phyloP scores from a whole-genome alignment of 2,329 filamentous ascomycete species.

The Aspergillus vadensis region DNA sequence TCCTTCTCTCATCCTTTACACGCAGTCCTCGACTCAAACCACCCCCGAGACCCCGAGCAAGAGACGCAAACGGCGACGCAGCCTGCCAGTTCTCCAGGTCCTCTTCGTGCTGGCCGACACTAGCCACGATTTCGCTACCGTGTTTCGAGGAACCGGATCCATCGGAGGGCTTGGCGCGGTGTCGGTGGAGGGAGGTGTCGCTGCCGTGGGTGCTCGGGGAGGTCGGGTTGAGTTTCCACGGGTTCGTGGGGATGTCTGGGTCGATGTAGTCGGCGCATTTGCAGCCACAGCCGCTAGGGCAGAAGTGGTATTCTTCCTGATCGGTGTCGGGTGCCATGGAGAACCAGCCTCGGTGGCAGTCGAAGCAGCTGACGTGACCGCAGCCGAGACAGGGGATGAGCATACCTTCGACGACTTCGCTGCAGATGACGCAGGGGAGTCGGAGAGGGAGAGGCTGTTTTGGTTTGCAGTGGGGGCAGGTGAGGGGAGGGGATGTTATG shows the following conservation, averaged over 20 bases:
- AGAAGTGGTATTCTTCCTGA: slow-evolving; percentile 32
- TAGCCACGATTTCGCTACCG: slow-evolving; percentile 14
- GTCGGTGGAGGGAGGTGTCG: slow-evolving; percentile 23
- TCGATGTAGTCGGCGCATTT: slow-evolving; percentile 44
- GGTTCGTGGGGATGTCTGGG: slow-evolving; percentile 34
- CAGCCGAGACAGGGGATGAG: slow-evolving; percentile 51
- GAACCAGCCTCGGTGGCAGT: slow-evolving; percentile 49
- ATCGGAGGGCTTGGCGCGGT: slow-evolving; percentile 18
- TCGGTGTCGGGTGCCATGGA: slow-evolving; percentile 20
- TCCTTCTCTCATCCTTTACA: slow-evolving; percentile 35
- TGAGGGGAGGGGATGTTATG: slow-evolving; percentile 20
- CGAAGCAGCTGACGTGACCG: slow-evolving; percentile 51
- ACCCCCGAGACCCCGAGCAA: slow-evolving; percentile 46
- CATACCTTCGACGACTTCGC: slow-evolving; percentile 46
- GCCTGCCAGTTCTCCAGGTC: slow-evolving; percentile 40
- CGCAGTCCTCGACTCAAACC: slow-evolving; percentile 45
- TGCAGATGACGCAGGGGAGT: slow-evolving; percentile 49
- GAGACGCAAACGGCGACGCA: slow-evolving; percentile 41
- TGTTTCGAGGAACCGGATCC: slow-evolving; percentile 17
- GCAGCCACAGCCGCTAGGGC: slow-evolving; percentile 53
- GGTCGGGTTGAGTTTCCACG: slow-evolving; percentile 22
- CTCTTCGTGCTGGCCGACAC: slow-evolving; percentile 33
- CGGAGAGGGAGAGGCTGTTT: slow-evolving; percentile 36
- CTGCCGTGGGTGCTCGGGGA: slow-evolving; percentile 23
- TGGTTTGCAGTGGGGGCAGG: slow-evolving; percentile 41